Evolutionary conservation across 2,329 filamentous ascomycete genomes (phyloP), one percentile per base, ranked within the genome.

Genomic region (Trichothecium roseum): DNA sequence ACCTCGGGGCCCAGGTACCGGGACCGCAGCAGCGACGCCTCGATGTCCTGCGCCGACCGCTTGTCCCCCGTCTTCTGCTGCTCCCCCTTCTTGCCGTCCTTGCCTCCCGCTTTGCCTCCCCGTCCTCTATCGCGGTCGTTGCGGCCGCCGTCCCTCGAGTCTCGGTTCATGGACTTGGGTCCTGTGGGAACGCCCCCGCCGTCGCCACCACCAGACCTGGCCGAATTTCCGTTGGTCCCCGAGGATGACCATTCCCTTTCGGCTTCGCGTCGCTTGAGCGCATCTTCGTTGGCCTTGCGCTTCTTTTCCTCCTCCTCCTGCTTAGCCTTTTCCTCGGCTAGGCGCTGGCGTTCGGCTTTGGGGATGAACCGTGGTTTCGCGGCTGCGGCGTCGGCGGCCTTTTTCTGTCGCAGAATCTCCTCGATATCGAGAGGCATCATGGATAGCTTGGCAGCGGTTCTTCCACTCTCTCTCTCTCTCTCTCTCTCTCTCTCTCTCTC

Each of bases 1-100:
- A 84, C 77, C 44, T 94, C 85, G 1, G 85, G 82, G 3, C 91
- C 91, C 72, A 96, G 88, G 53, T 98, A 98, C 42, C 86, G 72
- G 46, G 85, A 78, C 40, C 84, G 73, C 41, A 85, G 76, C 39
- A 91, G 63, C 18, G 79, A 74, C 8, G 81, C 79, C 52, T 93
- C 85, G 8, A 82, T 75, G 32, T 78, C 74, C 41, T 79, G 78
- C 10, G 62, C 59, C 14, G 64, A 62, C 35, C 54, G 55, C 43
- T 63, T 65, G 18, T 59, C 57, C 2, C 40, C 47, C 40, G 42
- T 47, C 41, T 47, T 43, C 40, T 50, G 64, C 41, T 46, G 64
- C 41, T 46, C 46, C 49, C 43, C 54, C 65, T 53, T 63, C 48
- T 53, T 55, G 12, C 22, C 36, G 18, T 45, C 41, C 28, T 62